Base-by-base conservation (phyloP, 768 basidiomycete species). In the Hericium rajendrae region DNA sequence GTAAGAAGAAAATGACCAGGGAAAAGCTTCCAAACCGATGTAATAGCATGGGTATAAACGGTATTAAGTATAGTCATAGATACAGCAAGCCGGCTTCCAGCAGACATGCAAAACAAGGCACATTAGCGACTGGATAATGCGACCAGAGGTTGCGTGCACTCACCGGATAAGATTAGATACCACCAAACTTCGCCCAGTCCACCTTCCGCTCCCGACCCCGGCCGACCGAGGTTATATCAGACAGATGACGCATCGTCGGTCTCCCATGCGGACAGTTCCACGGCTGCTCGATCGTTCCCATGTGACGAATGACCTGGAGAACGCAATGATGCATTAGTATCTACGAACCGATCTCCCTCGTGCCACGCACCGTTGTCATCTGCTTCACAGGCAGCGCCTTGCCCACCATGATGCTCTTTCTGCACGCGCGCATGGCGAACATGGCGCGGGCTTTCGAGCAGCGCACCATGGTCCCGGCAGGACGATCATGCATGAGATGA, bases 381-480 rank as follows among this genome's bases (percentile, higher is more conserved):
- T 90, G 91, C 15, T 74, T 69, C 58, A 71, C 75, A 39, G 79
- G 92, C 59, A 98, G 75, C 11, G 93, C 77, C 74, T 82, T 90
- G 3, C 97, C 94, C 48, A 97, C 78, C 97, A 98, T 99, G 43
- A 97, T 85, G 69, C 94, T 97, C 74, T 90, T 94, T 61, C 95
- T 70, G 71, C 97, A 99, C 0, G 97, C 97, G 38, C 94, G 81
- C 80, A 86, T 90, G 0, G 97, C 97, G 67, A 99, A 97, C 94
- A 99, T 97, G 4, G 85, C 78, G 15, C 94, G 80, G 15, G 90
- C 92, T 69, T 98, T 98, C 15, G 88, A 87, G 66, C 93, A 97
- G 20, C 97, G 78, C 0, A 97, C 90, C 81, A 92, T 88, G 64
- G 86, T 82, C 2, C 91, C 89, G 0, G 76, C 69, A 0, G 92